Evolutionary conservation across 768 basidiomycete genomes (phyloP), one percentile per base, ranked within the genome.

Genomic region (Leccinum truebloodii): DNA sequence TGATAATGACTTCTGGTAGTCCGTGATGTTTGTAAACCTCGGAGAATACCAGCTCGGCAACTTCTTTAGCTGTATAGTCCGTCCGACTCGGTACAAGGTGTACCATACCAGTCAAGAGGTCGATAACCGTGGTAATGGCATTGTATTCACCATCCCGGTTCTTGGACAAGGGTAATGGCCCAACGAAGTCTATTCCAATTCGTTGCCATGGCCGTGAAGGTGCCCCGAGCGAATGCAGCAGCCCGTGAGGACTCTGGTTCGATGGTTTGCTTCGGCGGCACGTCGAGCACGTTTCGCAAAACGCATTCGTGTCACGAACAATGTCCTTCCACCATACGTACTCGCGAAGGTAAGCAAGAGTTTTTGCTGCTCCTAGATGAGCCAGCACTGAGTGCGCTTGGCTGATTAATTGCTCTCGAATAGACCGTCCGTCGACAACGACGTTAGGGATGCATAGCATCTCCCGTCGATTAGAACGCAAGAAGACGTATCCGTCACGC

Each of bases 141-240:
- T 77, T 73, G 22, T 35, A 73, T 0, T 69, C 52, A 1, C 61
- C 49, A 6, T 65, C 35, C 2, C 20, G n/a, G 3, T 60, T 20
- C 18, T 59, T 58, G 0, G 52, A 67, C 18, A 61, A 35, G 13
- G 76, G 78, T 10, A 80, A 65, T 1, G 73, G 75, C 0, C 73
- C 78, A 0, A 80, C 58, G 41, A 80, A 80, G 63, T 80, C 79
- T 54, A 81, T 77, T 0, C 71, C 74, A 0, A 81, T 77, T 0
- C 72, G 70, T 2, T 73, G 67, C 76, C 76, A 79, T 0, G 78
- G 80, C 4, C 61, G 57, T 0, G 54, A 63, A 0, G 75, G 76
- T 0, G 77, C 63, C 0, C 60, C 28, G 1, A 77, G 46, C 0
- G 72, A 65, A 12, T 73, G 64, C 12, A 78, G 56, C 4, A 69